These are phyloP conservation scores for Hortaea sp. DNA, from an alignment of 2,329 filamentous ascomycete genomes.

Conservation along the genomic window DNA sequence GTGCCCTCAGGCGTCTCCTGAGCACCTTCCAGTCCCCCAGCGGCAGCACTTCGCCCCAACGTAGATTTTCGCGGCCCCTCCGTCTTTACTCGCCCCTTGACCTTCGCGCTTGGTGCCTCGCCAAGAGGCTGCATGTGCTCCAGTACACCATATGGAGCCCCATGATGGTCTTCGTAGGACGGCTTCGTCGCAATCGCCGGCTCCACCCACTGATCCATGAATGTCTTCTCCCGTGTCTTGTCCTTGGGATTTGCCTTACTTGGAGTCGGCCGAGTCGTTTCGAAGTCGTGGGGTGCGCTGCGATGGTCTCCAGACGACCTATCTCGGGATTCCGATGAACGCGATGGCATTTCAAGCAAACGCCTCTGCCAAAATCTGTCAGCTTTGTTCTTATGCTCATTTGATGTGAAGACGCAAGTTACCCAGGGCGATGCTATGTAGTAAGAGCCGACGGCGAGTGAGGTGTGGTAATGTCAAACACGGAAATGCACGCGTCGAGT, in stretches of 20 bases:
- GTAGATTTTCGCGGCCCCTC: slow-evolving; percentile 33
- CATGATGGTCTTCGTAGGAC: slow-evolving; percentile 68
- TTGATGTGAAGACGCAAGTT: background rate
- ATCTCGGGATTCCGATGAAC: slow-evolving; percentile 2
- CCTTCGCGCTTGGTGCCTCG: slow-evolving; percentile 53
- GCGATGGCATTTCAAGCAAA: slow-evolving; percentile 4
- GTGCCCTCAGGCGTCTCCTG: slow-evolving; percentile 38
- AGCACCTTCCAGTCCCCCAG: slow-evolving; percentile 27
- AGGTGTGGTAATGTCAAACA: background rate
- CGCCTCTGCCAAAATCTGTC: slow-evolving; percentile 3
- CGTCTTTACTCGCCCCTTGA: slow-evolving; percentile 45
- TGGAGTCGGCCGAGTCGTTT: slow-evolving; percentile 1
- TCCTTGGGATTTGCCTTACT: slow-evolving; percentile 33
- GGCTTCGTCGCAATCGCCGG: slow-evolving; percentile 48
- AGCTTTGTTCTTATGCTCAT: background rate
- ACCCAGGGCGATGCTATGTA: slow-evolving; percentile 15
- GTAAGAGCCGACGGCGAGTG: background rate
- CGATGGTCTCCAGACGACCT: slow-evolving; percentile 4
- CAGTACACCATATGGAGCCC: slow-evolving; percentile 60
- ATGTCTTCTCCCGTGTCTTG: slow-evolving; percentile 26
- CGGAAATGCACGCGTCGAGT: too few relatives aligned
- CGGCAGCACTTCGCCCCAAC: slow-evolving; percentile 31
- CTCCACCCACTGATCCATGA: slow-evolving; percentile 38
- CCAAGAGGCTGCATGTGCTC: slow-evolving; percentile 79
- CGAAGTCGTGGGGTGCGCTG: background rate